These are phyloP conservation scores for Perkinsus chesapeaki DNA, from an alignment of 169 alveolate species.

Conservation along the genomic window DNA sequence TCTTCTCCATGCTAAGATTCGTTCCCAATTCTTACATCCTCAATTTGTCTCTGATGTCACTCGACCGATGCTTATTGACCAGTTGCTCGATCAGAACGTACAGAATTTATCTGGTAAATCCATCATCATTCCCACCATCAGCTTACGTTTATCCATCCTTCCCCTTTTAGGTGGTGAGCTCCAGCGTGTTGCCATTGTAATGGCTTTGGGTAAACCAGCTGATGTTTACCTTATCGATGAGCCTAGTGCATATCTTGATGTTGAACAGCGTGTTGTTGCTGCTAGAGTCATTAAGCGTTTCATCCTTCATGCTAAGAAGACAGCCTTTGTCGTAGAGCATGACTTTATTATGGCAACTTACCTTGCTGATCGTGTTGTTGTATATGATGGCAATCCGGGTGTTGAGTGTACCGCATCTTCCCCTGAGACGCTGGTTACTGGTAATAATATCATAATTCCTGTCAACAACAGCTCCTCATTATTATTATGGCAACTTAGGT, in stretches of 20 bases:
- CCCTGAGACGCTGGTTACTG: slow-evolving; percentile 77
- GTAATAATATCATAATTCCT: slow-evolving; percentile 72
- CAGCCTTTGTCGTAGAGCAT: slow-evolving; percentile 99
- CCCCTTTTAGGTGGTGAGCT: slow-evolving; percentile 97
- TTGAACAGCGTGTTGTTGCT: slow-evolving; percentile 97
- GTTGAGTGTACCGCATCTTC: slow-evolving; percentile 69
- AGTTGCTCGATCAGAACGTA: slow-evolving; percentile 87
- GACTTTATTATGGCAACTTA: slow-evolving; percentile 99
- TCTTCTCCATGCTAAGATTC: slow-evolving; percentile 77
- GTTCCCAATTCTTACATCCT: slow-evolving; percentile 81
- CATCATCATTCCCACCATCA: background rate
- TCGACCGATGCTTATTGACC: slow-evolving; percentile 89
- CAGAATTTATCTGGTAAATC: slow-evolving; percentile 41
- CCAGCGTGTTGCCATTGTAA: slow-evolving; percentile 93
- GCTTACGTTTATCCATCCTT: background rate
- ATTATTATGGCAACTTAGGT: slow-evolving; percentile 47
- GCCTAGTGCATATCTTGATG: slow-evolving; percentile 99
- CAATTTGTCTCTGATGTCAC: slow-evolving; percentile 92
- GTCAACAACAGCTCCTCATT: slow-evolving; percentile 56
- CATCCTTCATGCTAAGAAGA: slow-evolving; percentile 90
- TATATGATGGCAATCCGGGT: slow-evolving; percentile 96
- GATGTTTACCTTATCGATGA: slow-evolving; percentile 97
- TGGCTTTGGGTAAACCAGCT: slow-evolving; percentile 96
- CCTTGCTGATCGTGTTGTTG: slow-evolving; percentile 98
- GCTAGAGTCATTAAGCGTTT: slow-evolving; percentile 96